Evolutionary conservation across 2,329 filamentous ascomycete genomes (phyloP), one percentile per base, ranked within the genome.

Genomic region (Phyllosticta citrichinensis): DNA sequence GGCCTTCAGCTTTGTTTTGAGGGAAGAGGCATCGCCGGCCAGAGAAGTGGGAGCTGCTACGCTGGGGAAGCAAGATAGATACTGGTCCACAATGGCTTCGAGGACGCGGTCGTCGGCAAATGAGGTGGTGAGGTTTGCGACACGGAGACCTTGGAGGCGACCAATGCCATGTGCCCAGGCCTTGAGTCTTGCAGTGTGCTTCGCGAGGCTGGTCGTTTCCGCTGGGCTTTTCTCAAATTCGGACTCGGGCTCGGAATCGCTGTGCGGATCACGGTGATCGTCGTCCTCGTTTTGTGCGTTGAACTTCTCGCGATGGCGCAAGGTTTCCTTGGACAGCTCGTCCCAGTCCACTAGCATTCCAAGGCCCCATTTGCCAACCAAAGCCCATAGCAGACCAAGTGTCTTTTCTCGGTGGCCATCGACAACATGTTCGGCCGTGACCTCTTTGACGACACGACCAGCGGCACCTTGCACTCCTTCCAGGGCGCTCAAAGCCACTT

Each of bases 311-410:
- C 67, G 63, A 61, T 83, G 73, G 53, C 78, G 74, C 20, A 66
- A 65, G 47, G 79, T 80, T 66, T 87, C 84, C 20, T 75, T 76
- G 25, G 72, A 72, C 10, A 86, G 66, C 58, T 81, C 80, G 5
- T 74, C 68, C 77, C 80, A 83, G 65, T 86, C 79, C 1, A 87
- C 74, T 0, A 87, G 74, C 6, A 70, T 73, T 5, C 73, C 70
- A 8, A 86, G 71, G 1, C 83, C 83, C 73, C 80, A 82, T 69
- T 78, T 79, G 51, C 80, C 80, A 47, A 86, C 79, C 22, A 87
- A 73, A 3, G 76, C 75, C 83, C 83, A 86, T 5, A 87, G 74
- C 10, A 87, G 73, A 5, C 77, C 79, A 53, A 87, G 75, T 0
- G 83, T 87, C 70, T 83, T 86, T 66, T 87, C 84, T 6, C 84